Base-by-base conservation (phyloP, 371 early-diverging fungal species). In the Mortierella sp. region DNA sequence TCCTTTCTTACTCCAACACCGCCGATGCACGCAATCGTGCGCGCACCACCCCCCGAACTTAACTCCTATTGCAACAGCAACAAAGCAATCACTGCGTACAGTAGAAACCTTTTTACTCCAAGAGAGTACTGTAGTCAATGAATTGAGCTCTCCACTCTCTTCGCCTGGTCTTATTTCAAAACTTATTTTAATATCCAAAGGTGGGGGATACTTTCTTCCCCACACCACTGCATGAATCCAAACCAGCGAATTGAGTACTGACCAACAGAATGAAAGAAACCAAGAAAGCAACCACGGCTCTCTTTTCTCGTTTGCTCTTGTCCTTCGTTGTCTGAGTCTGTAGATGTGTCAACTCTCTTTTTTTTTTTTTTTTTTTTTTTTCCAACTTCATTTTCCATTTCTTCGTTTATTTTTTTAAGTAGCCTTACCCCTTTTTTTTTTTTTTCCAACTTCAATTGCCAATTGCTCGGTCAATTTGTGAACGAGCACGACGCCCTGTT, bases 181-280 rank as follows among this genome's bases (percentile, higher is more conserved):
- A 58, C 27, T 27, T 58, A 58, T 27, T 58, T 58, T 27, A 27
- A 24, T 27, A 58, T 8, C 29, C 18, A 32, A 18, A 21, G 5
- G 18, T 51, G 4, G 21, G 16, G 51, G 32, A 60, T 60, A 60
- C 60, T 60, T 60, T 60, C 60, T 60, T 60, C 60, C 16, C 60
- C 60, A 60, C 60, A 60, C 32, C 60, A 60, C 60, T 60, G 60
- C 60, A 60, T 60, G 60, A 60, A 51, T 51, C 51, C 51, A 51
- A 51, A 51, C 51, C 48, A 46, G 16, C 21, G 18, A 21, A 60
- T 16, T 4, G 12, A 29, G 32, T 11, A 32, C 60, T 16, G 60
- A 32, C 60, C 60, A 60, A 60, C 60, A 32, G 58, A 58, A 29
- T 51, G 16, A 21, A 21, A 51, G 27, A 10, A 58, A 58, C 29